phyloP scores from a whole-genome alignment of 352 stramenopile species.

The Halophytophthora batemanensis region DNA sequence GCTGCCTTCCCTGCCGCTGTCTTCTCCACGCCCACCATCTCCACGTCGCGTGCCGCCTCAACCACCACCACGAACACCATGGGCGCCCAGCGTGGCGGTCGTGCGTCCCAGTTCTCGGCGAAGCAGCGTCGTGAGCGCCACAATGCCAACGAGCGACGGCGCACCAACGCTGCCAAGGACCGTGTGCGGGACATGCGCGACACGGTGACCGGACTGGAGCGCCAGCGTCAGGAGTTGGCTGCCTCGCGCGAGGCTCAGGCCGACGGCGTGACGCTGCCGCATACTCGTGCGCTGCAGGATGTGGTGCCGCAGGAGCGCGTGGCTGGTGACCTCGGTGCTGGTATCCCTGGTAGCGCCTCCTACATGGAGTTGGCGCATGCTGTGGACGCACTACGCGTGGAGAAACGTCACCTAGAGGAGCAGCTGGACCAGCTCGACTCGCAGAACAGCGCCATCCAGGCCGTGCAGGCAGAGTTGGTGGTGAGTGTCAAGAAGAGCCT shows the following conservation, averaged over 20 bases:
- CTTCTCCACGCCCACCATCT: constrained; percentile 34
- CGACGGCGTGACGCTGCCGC: constrained; percentile 12
- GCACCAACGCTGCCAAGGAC: constrained; percentile 41
- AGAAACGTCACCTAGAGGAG: constrained; percentile 41
- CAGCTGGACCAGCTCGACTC: constrained; percentile 42
- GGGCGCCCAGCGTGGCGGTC: constrained; percentile 20
- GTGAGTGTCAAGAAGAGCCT: constrained; percentile 23
- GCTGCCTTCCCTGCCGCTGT: constrained; percentile 27
- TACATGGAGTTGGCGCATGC: constrained; percentile 33
- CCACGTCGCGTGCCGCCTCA: constrained; percentile 15
- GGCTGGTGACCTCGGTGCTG: constrained; percentile 13
- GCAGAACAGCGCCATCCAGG: constrained; percentile 40
- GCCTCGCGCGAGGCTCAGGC: constrained; percentile 20
- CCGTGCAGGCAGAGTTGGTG: constrained; percentile 32
- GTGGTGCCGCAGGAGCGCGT: constrained; percentile 13
- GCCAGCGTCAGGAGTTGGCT: constrained; percentile 19
- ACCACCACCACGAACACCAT: too few relatives aligned
- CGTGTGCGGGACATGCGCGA: constrained; percentile 42
- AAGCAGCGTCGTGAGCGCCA: constrained; percentile 43
- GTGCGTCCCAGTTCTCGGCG: constrained; percentile 38
- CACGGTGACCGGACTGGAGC: constrained; percentile 22
- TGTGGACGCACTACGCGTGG: constrained; percentile 29
- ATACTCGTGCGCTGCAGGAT: constrained; percentile 17
- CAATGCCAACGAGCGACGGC: constrained; percentile 43
- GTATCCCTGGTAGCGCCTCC: constrained; percentile 26